Evolutionary conservation across 2,329 filamentous ascomycete genomes (phyloP), one percentile per base, ranked within the genome.

Genomic region (Colletotrichum eleusines): DNA sequence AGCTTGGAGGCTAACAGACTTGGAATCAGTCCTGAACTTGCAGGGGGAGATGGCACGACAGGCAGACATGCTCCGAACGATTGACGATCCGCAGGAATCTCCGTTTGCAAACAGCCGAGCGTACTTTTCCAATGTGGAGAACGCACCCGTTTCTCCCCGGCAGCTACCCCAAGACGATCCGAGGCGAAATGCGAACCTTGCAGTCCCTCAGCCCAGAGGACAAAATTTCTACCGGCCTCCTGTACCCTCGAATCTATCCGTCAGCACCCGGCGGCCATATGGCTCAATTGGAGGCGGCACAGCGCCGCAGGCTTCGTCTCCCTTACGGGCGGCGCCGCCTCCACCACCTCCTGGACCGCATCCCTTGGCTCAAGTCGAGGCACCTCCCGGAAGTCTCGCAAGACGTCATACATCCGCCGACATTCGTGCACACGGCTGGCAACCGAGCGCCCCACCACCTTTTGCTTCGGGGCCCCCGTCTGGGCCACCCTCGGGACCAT

Each of bases 321-420:
- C 94, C 66, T 85, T 92, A 74, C 91, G 93, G 72, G 89, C 91
- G 51, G 89, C 89, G 74, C 82, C 84, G 18, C 88, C 90, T 14
- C 89, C 90, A 18, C 89, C 90, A n/a, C 90, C 91, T 61, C 86
- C 85, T 73, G 86, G 81, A 20, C 88, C 90, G 40, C 92, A 93
- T 77, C 90, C 90, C 42, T 84, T 91, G 26, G 88, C 91, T 23
- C 84, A 88, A 68, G 85, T 89, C 40, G 86, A 90, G 75, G 86
- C 88, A 33, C 88, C 89, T 42, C 89, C 91, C 44, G 88, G 89
- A 67, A 94, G 90, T 76, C 85, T 97, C 57, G 89, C 90, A 54
- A 91, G 95, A 73, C 90, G 95, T 72, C 96, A 99, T 81, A 99
- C 96, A 1, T 95, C 95, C 48, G 96, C 96, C 69, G 96, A 99